A percentile compares a stretch with the other conserved stretches of the same genome.
Evolutionary conservation across 1,284 basidiomycete species (phyloP).

Genomic region (Polyporus tsugae): DNA sequence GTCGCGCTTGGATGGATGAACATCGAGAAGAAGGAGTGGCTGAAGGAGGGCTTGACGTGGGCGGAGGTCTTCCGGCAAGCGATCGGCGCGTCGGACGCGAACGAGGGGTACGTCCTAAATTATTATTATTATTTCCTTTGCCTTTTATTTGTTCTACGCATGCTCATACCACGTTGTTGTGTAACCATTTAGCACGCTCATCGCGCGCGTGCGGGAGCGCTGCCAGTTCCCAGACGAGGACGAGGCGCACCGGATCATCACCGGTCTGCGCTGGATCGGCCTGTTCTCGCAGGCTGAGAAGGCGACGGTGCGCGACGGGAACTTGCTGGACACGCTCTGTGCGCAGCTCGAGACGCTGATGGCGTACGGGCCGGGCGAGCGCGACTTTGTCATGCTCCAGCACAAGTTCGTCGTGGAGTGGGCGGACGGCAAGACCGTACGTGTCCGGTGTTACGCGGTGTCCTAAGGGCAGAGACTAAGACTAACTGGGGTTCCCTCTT

Average conservation of each 20-base stretch:
- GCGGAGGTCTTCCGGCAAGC: slow-evolving; percentile 84
- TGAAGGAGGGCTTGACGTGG: slow-evolving; percentile 82
- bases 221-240: slow-evolving; percentile 76
- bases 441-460: slow-evolving; percentile 28
- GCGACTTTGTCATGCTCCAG: slow-evolving; percentile 97
- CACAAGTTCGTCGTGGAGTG: slow-evolving; percentile 95
- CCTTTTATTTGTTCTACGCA: not conserved
- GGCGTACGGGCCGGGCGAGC: slow-evolving; percentile 91
- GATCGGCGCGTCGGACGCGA: slow-evolving; percentile 74
- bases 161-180: no score
- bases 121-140: slow-evolving; percentile 16
- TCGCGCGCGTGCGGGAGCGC: slow-evolving; percentile 76
- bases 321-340: slow-evolving; percentile 95
- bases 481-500: no score
- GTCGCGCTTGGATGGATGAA: slow-evolving; percentile 92
- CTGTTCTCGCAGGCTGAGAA: slow-evolving; percentile 84
- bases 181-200: slow-evolving; percentile 56
- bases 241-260: slow-evolving; percentile 81
- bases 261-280: slow-evolving; percentile 94
- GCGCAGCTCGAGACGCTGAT: slow-evolving; percentile 91
- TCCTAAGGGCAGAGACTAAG: no score
- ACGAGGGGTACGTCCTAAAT: slow-evolving; percentile 66
- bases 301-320: slow-evolving; percentile 73
- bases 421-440: slow-evolving; percentile 79
- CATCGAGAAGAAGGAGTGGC: slow-evolving; percentile 80